Evolutionary conservation across 148 eudicot species (phyloP).

Genomic region (Spergularia marina): DNA sequence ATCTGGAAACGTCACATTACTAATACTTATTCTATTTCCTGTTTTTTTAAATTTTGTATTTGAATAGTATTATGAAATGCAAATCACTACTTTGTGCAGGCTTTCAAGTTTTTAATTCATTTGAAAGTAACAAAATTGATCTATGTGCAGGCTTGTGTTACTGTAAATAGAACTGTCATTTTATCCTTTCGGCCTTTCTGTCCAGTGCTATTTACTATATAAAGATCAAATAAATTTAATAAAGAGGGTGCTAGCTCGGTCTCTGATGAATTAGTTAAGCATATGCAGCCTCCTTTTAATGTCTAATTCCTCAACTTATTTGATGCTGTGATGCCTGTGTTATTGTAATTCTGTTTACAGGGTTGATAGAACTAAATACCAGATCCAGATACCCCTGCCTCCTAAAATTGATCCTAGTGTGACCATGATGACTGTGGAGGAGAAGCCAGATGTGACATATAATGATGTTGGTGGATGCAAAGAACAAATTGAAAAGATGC

Average conservation of each 20-base stretch:
- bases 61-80: no score
- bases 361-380: constrained; percentile 27
- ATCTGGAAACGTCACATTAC: no score
- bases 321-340: background rate
- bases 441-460: constrained; percentile 97
- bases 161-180: background rate
- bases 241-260: background rate
- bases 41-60: no score
- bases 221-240: no score
- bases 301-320: background rate
- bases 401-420: constrained; percentile 99
- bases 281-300: background rate
- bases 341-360: constrained; percentile 4
- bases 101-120: no score
- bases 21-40: no score
- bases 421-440: constrained; percentile 99
- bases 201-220: background rate
- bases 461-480: constrained; percentile 98
- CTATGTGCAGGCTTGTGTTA: background rate
- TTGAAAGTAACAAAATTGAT: no score
- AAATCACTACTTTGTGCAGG: no score
- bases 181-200: background rate
- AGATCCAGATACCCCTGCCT: constrained; percentile 35
- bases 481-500: constrained; percentile 97
- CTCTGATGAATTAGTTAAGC: background rate